These are phyloP conservation scores for Podaxis rugospora DNA, from an alignment of 768 basidiomycete species.

Conservation along the genomic window DNA sequence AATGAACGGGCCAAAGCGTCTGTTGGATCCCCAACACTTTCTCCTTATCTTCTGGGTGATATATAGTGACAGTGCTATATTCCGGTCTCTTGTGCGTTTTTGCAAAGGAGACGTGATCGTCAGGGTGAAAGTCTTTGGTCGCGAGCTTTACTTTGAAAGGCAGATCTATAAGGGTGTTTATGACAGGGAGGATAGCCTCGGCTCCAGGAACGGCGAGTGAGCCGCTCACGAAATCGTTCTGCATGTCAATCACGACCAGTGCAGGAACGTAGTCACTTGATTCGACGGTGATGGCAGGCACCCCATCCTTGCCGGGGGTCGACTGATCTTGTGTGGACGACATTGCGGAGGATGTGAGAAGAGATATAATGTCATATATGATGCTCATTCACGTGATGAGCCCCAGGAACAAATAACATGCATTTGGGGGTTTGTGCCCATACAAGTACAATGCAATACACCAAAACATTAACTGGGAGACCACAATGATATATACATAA, in stretches of 20 bases:
- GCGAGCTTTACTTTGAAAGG: conserved; percentile 50
- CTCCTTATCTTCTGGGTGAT: conserved; percentile 32
- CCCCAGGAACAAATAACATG: background rate
- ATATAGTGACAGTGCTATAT: conserved; percentile 39
- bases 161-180: conserved; percentile 54
- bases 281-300: conserved; percentile 4
- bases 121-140: conserved; percentile 57
- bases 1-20: conserved; percentile 80
- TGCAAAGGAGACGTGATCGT: conserved; percentile 67
- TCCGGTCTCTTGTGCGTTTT: conserved; percentile 33
- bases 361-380: background rate
- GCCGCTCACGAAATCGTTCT: conserved; percentile 79
- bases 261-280: conserved; percentile 37
- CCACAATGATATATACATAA: background rate
- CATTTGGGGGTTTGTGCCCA: background rate
- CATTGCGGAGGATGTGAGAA: background rate
- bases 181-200: conserved; percentile 46
- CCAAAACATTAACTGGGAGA: background rate
- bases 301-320: background rate
- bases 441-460: background rate
- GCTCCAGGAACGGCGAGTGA: conserved; percentile 68
- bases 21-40: conserved; percentile 37
- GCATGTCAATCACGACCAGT: conserved; percentile 73
- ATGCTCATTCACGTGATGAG: background rate
- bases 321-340: background rate